Evolutionary conservation across 164 flowering plant species (phyloP).

Genomic region (Brasenia schreberi): DNA sequence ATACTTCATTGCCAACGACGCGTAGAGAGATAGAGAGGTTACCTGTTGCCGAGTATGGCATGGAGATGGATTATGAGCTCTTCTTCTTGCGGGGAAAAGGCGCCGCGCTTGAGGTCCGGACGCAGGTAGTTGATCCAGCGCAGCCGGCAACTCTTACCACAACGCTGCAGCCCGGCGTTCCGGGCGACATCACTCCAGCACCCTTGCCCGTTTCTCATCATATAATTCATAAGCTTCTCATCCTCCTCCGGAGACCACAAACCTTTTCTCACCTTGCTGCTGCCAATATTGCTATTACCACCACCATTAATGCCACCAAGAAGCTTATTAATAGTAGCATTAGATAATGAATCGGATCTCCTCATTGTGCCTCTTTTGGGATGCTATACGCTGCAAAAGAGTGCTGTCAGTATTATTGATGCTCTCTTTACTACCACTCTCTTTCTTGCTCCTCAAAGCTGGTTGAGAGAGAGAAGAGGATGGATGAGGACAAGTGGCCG

Average conservation of each 20-base stretch:
- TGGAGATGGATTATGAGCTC: slow-evolving; percentile 54
- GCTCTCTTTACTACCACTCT: not conserved
- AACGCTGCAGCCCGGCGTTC: slow-evolving; percentile 57
- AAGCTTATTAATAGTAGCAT: not conserved
- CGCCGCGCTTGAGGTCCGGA: slow-evolving; percentile 66
- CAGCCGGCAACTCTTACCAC: slow-evolving; percentile 73
- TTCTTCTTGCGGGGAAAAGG: slow-evolving; percentile 57
- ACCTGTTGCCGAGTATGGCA: slow-evolving; percentile 66
- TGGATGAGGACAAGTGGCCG: not conserved
- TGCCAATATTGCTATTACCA: not conserved
- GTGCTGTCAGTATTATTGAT: not conserved
- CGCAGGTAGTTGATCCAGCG: slow-evolving; percentile 71
- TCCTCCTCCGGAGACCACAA: slow-evolving; percentile 79
- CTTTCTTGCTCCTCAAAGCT: not conserved
- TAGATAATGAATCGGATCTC: slow-evolving; percentile 26
- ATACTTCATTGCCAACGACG: not conserved
- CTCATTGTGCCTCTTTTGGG: slow-evolving; percentile 17
- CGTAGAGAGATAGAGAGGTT: slow-evolving; percentile 8
- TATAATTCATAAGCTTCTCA: slow-evolving; percentile 56
- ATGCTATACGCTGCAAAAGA: not conserved
- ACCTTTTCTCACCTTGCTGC: slow-evolving; percentile 41
- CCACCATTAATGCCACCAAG: not conserved
- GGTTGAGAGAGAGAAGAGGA: not conserved
- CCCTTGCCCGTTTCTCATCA: slow-evolving; percentile 58
- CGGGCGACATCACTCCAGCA: slow-evolving; percentile 74